Conservation (phyloP, 345 rosid genomes). For the Populus alba region DNA sequence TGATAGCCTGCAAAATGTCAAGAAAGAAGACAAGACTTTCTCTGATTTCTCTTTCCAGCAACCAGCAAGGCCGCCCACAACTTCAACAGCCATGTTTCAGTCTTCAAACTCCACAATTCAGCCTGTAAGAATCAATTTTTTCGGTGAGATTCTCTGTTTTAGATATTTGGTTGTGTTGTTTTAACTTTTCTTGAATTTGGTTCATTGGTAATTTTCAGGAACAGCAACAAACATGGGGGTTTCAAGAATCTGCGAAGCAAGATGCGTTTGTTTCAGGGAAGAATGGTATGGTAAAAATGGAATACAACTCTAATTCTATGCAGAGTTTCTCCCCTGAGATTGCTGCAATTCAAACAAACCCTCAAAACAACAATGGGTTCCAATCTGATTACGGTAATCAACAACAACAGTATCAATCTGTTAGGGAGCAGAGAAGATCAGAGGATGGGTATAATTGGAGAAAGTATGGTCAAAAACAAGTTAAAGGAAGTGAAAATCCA, state of each 20-base stretch:
- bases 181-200: neutral
- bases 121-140: slow-evolving; percentile 28
- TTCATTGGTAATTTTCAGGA: slow-evolving; percentile 23
- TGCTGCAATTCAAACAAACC: slow-evolving; percentile 38
- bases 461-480: slow-evolving; percentile 95
- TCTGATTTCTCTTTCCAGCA: slow-evolving; percentile 65
- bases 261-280: slow-evolving; percentile 18
- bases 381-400: slow-evolving; percentile 34
- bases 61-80: slow-evolving; percentile 30
- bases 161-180: neutral
- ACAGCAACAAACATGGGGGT: slow-evolving; percentile 49
- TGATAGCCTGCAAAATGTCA: slow-evolving; percentile 29
- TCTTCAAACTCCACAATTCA: slow-evolving; percentile 30
- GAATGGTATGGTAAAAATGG: slow-evolving; percentile 16
- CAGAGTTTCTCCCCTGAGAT: slow-evolving; percentile 46
- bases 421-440: slow-evolving; percentile 57
- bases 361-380: slow-evolving; percentile 25
- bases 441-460: slow-evolving; percentile 95
- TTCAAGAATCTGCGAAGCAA: slow-evolving; percentile 42
- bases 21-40: slow-evolving; percentile 40
- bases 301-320: slow-evolving; percentile 17
- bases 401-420: slow-evolving; percentile 39
- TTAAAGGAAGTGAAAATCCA: slow-evolving; percentile 92
- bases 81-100: slow-evolving; percentile 26
- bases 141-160: neutral